These are phyloP conservation scores for Eutypella sp. DNA, from an alignment of 2,329 filamentous ascomycete genomes.

Conservation along the genomic window DNA sequence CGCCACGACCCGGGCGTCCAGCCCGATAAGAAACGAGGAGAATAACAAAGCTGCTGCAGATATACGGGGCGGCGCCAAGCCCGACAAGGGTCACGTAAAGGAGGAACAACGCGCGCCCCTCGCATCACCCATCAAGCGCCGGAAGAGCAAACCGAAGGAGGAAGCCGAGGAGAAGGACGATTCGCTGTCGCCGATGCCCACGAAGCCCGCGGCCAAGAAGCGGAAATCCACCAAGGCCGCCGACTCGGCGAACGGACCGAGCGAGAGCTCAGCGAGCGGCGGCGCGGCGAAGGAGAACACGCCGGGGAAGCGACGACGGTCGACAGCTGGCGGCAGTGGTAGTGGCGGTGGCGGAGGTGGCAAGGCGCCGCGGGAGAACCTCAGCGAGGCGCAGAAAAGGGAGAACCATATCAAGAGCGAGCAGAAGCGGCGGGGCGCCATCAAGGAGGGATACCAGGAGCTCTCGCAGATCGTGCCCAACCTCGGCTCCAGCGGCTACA, in stretches of 20 bases:
- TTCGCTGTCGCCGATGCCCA: constrained; percentile 23
- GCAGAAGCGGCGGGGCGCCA: constrained; percentile 59
- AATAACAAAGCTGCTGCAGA: constrained; percentile 13
- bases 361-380: constrained; percentile 62
- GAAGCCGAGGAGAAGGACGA: constrained; percentile 40
- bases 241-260: constrained; percentile 22
- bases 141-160: constrained; percentile 50
- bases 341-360: too few relatives aligned
- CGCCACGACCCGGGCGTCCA: constrained; percentile 54
- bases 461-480: constrained; percentile 72
- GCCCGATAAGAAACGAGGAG: constrained; percentile 37
- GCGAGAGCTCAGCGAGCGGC: constrained; percentile 29
- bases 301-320: constrained; percentile 46
- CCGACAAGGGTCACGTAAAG: constrained; percentile 22
- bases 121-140: constrained; percentile 44
- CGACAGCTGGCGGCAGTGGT: constrained; percentile 33
- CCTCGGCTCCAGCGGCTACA: constrained; percentile 68
- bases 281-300: constrained; percentile 30
- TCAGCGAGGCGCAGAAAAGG: constrained; percentile 81
- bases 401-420: constrained; percentile 61
- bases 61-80: constrained; percentile 16
- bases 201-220: constrained; percentile 34
- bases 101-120: constrained; percentile 35
- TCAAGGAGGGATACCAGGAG: constrained; percentile 77
- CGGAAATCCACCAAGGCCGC: constrained; percentile 46